A percentile compares a stretch with the other conserved stretches of the same genome.
Conservation (phyloP, 306 rosid species). For the Arachis stenosperma region DNA sequence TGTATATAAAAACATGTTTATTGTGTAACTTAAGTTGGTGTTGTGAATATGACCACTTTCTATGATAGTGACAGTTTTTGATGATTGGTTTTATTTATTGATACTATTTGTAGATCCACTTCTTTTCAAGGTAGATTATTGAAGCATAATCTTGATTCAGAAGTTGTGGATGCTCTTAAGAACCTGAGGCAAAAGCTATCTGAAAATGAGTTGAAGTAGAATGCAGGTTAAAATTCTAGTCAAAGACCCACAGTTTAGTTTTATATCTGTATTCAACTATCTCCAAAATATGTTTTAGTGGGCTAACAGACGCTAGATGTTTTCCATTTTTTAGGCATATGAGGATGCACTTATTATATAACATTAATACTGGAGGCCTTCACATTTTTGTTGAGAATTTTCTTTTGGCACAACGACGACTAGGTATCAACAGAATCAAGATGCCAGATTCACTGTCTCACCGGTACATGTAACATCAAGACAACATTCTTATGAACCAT, state of each 20-base stretch:
- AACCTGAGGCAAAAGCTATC: conserved; percentile 70
- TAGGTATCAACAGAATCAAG: background rate
- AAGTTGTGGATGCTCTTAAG: conserved; percentile 86
- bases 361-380: conserved; percentile 23
- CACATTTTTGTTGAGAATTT: conserved; percentile 6
- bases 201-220: conserved; percentile 57
- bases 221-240: conserved; percentile 23
- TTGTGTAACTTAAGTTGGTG: background rate
- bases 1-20: background rate
- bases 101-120: conserved; percentile 56
- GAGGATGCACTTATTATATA: conserved; percentile 7
- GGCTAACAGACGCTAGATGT: conserved; percentile 16
- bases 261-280: conserved; percentile 8
- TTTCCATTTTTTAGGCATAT: conserved; percentile 14
- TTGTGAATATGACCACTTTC: background rate
- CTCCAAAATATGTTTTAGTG: conserved; percentile 17
- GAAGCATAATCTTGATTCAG: conserved; percentile 88
- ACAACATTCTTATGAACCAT: conserved; percentile 18
- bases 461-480: conserved; percentile 21
- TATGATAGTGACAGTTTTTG: conserved; percentile 14
- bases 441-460: background rate
- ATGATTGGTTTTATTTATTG: conserved; percentile 38
- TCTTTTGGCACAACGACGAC: background rate
- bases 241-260: background rate
- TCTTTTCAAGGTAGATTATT: conserved; percentile 82